These are phyloP conservation scores for Athelia psychrophila DNA, from an alignment of 1,284 basidiomycete genomes.

Conservation along the genomic window DNA sequence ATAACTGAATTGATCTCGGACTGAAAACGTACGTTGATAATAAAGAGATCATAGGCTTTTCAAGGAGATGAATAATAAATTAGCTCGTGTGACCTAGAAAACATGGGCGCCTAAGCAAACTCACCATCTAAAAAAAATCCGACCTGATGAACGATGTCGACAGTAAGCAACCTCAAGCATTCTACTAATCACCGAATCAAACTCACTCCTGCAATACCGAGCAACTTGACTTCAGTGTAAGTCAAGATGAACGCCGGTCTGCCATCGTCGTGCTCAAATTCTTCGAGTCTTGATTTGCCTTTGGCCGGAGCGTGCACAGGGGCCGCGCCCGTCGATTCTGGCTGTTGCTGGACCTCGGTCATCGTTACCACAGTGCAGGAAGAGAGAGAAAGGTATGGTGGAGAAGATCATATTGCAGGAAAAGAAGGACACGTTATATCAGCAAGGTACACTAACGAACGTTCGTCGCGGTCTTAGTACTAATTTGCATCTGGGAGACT, in stretches of 20 bases:
- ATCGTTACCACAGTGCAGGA: no score
- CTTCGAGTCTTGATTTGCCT: constrained; percentile 33
- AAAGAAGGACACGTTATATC: no score
- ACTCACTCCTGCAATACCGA: constrained; percentile 54
- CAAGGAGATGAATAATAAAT: constrained; percentile 1
- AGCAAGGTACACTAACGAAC: no score
- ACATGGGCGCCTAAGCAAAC: constrained; percentile 1
- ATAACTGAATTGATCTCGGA: background rate
- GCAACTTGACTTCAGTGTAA: constrained; percentile 44
- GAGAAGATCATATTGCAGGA: no score
- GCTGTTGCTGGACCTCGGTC: no score
- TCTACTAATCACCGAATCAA: background rate
- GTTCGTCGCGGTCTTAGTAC: no score
- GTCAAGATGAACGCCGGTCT: constrained; percentile 41
- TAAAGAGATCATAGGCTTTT: constrained; percentile 72
- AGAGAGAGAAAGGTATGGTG: no score
- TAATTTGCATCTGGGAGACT: no score
- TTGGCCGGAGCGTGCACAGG: background rate
- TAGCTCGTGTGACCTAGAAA: background rate
- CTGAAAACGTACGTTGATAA: constrained; percentile 59
- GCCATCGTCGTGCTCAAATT: constrained; percentile 34
- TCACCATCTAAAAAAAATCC: constrained; percentile 70
- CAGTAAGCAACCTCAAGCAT: constrained; percentile 9
- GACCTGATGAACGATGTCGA: constrained; percentile 33
- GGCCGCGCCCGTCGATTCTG: background rate